These are phyloP conservation scores for Epichloe hybrida DNA, from an alignment of 2,329 filamentous ascomycete species.

Conservation along the genomic window DNA sequence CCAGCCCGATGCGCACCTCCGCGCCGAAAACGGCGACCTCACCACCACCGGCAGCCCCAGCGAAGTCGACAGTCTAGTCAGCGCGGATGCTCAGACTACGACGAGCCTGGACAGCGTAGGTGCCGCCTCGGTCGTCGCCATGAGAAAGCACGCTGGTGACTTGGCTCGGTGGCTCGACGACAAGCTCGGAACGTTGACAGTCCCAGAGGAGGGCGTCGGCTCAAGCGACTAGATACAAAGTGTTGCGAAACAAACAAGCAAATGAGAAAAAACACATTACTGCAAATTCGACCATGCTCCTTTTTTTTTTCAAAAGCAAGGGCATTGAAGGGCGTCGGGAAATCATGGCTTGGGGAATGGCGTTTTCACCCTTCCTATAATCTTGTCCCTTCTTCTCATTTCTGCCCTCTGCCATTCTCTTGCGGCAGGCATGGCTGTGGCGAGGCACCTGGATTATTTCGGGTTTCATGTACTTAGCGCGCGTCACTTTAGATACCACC, in stretches of 20 bases:
- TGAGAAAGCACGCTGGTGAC: conserved; percentile 44
- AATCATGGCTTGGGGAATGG: neutral
- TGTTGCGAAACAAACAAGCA: neutral
- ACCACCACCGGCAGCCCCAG: conserved; percentile 24
- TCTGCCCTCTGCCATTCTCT: neutral
- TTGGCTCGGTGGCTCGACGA: conserved; percentile 46
- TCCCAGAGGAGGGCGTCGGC: conserved; percentile 39
- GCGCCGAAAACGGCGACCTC: conserved; percentile 18
- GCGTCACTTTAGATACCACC: conserved; percentile 1
- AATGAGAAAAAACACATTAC: neutral
- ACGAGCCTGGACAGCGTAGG: conserved; percentile 25
- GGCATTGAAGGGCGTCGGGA: conserved; percentile 1
- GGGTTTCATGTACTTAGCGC: neutral
- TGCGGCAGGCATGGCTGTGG: no score
- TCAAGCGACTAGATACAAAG: neutral
- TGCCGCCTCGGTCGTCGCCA: conserved; percentile 33
- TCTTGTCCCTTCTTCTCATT: neutral
- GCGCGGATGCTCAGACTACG: conserved; percentile 31
- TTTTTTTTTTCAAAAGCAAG: neutral
- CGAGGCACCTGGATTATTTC: no score
- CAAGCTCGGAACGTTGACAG: conserved; percentile 38
- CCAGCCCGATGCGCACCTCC: conserved; percentile 10
- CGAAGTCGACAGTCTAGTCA: conserved; percentile 34
- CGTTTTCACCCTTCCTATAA: neutral
- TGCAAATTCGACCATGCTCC: neutral